Percentiles rank a stretch among this genome's conserved stretches.
phyloP scores from a whole-genome alignment of 2,329 filamentous ascomycete species.

The Scedosporium dehoogii region DNA sequence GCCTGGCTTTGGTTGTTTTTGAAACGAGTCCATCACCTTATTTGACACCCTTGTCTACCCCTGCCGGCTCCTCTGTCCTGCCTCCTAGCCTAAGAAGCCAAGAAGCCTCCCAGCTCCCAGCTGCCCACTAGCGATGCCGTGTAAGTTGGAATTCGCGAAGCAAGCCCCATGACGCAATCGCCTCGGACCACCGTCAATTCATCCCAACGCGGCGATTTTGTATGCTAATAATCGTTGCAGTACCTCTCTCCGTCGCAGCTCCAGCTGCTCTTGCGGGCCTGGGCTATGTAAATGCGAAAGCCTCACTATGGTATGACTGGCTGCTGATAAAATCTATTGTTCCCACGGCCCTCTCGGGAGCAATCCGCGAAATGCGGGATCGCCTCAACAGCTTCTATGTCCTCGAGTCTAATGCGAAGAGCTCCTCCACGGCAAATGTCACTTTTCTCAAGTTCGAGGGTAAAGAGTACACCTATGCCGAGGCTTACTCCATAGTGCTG shows the following conservation, averaged over 20 bases:
- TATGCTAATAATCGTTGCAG: neutral
- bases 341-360: constrained; percentile 31
- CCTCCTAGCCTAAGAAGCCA: neutral
- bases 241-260: constrained; percentile 29
- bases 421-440: constrained; percentile 37
- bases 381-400: constrained; percentile 64
- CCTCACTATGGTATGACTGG: constrained; percentile 56
- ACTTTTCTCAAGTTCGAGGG: constrained; percentile 61
- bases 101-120: neutral
- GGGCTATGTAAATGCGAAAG: constrained; percentile 72
- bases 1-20: too few species aligned
- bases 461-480: constrained; percentile 60
- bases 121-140: neutral
- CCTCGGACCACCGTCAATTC: too few species aligned
- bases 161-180: neutral
- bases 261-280: constrained; percentile 56
- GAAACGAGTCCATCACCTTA: too few species aligned
- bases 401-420: constrained; percentile 56
- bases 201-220: neutral
- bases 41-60: neutral
- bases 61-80: neutral
- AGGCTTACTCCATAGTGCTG: constrained; percentile 61
- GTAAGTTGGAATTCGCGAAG: neutral
- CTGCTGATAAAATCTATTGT: constrained; percentile 45
- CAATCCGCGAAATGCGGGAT: constrained; percentile 43